phyloP scores from a whole-genome alignment of 371 early-diverging fungal species.

The Haplosporangium sp. region DNA sequence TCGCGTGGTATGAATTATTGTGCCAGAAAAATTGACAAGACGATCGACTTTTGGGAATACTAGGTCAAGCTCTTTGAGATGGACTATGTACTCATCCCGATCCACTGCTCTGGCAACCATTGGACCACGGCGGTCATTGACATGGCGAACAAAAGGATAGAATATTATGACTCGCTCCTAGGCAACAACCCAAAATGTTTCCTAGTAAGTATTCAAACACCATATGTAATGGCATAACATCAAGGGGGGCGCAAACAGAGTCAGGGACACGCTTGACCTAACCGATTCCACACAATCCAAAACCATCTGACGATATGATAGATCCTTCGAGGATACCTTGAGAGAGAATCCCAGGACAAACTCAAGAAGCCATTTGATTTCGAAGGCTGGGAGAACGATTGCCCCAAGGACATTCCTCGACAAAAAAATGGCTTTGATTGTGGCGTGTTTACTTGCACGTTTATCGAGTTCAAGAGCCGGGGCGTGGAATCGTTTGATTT shows the following conservation, averaged over 20 bases:
- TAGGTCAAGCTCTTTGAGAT: conserved; percentile 82
- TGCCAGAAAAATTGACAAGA: not conserved
- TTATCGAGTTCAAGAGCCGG: conserved; percentile 82
- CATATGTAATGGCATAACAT: no score
- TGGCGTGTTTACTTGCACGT: conserved; percentile 96
- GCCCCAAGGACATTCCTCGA: conserved; percentile 82
- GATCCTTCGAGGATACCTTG: conserved; percentile 75
- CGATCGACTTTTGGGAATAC: no score
- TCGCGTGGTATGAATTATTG: not conserved
- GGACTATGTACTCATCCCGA: conserved; percentile 87
- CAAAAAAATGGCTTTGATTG: conserved; percentile 96
- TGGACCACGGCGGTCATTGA: conserved; percentile 91
- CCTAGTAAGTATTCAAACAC: conserved; percentile 37
- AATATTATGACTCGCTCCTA: conserved; percentile 90
- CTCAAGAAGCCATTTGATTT: conserved; percentile 69
- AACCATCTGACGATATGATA: conserved; percentile 10
- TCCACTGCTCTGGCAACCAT: conserved; percentile 87
- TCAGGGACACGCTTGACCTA: no score
- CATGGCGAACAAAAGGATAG: conserved; percentile 73
- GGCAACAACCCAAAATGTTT: conserved; percentile 68
- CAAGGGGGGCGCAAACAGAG: no score
- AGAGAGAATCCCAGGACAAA: conserved; percentile 80
- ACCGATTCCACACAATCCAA: no score
- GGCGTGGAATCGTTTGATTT: conserved; percentile 72
- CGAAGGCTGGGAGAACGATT: conserved; percentile 72